Conservation (phyloP, 352 stramenopile species). For the Paralagenidium karlingii region DNA sequence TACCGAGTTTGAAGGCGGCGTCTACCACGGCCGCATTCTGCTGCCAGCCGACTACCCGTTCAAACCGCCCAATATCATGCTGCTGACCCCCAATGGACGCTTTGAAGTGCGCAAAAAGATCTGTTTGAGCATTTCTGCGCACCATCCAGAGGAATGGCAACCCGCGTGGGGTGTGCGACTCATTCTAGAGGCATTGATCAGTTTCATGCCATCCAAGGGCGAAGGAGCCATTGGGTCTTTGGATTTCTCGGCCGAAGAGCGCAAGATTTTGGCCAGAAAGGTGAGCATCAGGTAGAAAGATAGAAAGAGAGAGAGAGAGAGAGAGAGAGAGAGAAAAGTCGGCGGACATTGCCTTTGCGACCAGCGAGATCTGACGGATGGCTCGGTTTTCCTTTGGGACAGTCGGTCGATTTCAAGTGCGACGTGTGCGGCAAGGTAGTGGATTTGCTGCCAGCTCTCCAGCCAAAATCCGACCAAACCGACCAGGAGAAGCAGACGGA, state of each 20-base stretch:
- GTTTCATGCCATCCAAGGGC: constrained; percentile 91
- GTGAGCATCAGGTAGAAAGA: constrained; percentile 17
- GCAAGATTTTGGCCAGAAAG: constrained; percentile 44
- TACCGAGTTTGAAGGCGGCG: constrained; percentile 94
- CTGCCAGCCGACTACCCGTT: constrained; percentile 91
- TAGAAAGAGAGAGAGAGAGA: too few relatives aligned
- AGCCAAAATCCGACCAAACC: constrained; percentile 6
- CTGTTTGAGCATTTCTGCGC: constrained; percentile 95
- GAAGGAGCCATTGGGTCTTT: constrained; percentile 74
- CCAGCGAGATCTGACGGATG: background rate
- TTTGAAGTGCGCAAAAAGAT: constrained; percentile 98
- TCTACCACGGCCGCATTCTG: constrained; percentile 98
- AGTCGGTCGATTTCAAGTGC: constrained; percentile 71
- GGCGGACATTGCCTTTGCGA: too few relatives aligned
- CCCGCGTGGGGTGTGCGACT: constrained; percentile 90
- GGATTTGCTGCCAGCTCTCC: constrained; percentile 53
- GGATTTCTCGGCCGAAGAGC: constrained; percentile 57
- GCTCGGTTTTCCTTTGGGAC: background rate
- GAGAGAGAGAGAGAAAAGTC: too few relatives aligned
- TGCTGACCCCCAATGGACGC: constrained; percentile 93
- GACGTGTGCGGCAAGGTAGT: constrained; percentile 53
- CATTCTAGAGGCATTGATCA: constrained; percentile 97
- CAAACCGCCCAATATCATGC: constrained; percentile 97
- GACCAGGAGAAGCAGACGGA: constrained; percentile 7
- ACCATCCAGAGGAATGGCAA: constrained; percentile 97